A percentile compares a stretch with the other conserved stretches of the same genome.
phyloP scores from a whole-genome alignment of 1,284 basidiomycete genomes.

The Farysia itapuensis region DNA sequence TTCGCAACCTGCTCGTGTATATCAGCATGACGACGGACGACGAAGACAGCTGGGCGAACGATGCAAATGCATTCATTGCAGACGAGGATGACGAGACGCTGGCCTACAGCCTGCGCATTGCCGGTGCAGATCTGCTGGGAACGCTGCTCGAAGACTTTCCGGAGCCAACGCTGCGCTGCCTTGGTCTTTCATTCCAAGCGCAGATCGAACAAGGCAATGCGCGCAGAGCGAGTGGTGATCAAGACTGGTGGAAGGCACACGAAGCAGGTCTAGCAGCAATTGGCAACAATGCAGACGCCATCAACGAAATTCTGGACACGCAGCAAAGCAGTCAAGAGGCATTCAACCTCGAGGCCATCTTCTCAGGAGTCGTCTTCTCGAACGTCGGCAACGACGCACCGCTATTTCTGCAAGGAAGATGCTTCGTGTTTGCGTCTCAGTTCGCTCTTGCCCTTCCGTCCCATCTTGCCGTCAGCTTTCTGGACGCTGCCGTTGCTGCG shows the following conservation, averaged over 20 bases:
- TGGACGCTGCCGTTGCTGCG: constrained; percentile 80
- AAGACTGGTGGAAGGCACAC: constrained; percentile 72
- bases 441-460: constrained; percentile 75
- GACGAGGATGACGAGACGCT: constrained; percentile 92
- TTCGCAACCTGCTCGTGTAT: constrained; percentile 71
- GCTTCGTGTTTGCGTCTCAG: constrained; percentile 91
- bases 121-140: constrained; percentile 78
- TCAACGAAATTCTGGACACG: constrained; percentile 76
- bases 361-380: constrained; percentile 77
- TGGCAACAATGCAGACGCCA: constrained; percentile 77
- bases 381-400: constrained; percentile 68
- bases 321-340: constrained; percentile 48
- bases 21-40: constrained; percentile 87
- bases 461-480: constrained; percentile 67
- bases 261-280: constrained; percentile 81
- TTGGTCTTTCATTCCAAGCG: constrained; percentile 47
- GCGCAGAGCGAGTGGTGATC: constrained; percentile 48
- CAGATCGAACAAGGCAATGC: constrained; percentile 65
- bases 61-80: constrained; percentile 87
- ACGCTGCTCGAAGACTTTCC: constrained; percentile 75
- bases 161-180: constrained; percentile 66
- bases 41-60: constrained; percentile 86
- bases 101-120: constrained; percentile 77
- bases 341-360: constrained; percentile 74
- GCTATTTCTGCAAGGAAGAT: constrained; percentile 89